Percentiles rank a stretch among this genome's conserved stretches.
These are phyloP conservation scores for Telfairia occidentalis DNA, from an alignment of 331 rosid genomes.

Conservation along the genomic window DNA sequence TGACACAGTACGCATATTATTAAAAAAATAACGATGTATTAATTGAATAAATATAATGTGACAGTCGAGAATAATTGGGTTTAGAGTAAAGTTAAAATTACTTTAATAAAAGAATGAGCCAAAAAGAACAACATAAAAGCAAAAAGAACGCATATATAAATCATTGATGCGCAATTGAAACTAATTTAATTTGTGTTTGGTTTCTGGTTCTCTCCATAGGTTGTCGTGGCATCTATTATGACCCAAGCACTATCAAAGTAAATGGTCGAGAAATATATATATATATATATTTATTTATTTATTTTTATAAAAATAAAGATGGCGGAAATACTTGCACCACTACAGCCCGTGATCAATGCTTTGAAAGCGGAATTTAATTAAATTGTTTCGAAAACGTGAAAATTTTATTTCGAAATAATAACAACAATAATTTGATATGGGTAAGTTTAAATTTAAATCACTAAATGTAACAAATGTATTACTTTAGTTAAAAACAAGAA, in stretches of 20 bases:
- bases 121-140: conserved; percentile 7
- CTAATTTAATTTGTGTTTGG: neutral
- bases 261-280: neutral
- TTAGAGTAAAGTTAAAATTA: conserved; percentile 13
- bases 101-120: conserved; percentile 6
- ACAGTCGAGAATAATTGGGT: conserved; percentile 26
- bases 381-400: no score
- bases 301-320: neutral
- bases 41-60: conserved; percentile 21
- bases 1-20: conserved; percentile 10
- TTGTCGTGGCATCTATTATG: neutral
- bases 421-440: no score
- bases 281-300: no score
- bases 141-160: conserved; percentile 16
- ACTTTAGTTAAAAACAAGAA: no score
- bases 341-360: neutral
- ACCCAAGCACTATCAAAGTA: neutral
- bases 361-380: neutral
- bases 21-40: neutral
- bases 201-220: neutral
- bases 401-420: neutral
- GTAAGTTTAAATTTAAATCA: no score
- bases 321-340: neutral
- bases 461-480: no score
- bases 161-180: conserved; percentile 11